phyloP scores from a whole-genome alignment of 2,329 filamentous ascomycete genomes.

The Colletotrichum higginsianum region DNA sequence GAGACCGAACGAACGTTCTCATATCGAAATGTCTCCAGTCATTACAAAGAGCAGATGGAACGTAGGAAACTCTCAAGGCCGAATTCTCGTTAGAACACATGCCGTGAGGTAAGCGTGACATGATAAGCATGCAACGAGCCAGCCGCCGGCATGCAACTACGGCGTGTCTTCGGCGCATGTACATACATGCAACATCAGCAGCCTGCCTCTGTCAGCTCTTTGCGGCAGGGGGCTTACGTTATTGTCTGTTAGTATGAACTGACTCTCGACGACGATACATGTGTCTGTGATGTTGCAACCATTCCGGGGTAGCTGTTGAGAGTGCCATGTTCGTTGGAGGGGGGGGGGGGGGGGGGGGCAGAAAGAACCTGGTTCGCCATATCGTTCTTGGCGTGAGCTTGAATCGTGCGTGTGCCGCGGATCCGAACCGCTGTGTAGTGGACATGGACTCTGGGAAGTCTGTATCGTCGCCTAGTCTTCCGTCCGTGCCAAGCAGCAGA shows the following conservation, averaged over 20 bases:
- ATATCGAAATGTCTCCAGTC: background rate
- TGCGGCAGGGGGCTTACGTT: constrained; percentile 14
- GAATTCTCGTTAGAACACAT: background rate
- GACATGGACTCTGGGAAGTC: background rate
- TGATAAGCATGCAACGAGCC: background rate
- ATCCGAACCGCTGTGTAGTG: background rate
- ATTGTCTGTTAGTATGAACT: background rate
- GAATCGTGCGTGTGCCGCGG: background rate
- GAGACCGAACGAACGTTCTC: background rate
- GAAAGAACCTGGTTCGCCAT: background rate
- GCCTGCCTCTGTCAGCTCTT: background rate
- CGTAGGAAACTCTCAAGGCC: background rate
- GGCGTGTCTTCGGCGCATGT: constrained; percentile 23
- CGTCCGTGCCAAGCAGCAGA: constrained; percentile 10
- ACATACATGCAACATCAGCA: too few species aligned
- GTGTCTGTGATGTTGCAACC: background rate
- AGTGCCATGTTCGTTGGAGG: too few species aligned
- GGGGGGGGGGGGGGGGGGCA: background rate
- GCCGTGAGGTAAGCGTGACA: constrained; percentile 15
- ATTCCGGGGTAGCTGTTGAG: constrained; percentile 1
- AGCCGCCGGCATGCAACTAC: background rate
- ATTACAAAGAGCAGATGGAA: constrained; percentile 8
- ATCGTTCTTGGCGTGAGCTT: background rate
- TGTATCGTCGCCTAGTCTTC: background rate
- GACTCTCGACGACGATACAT: background rate